Evolutionary conservation across 805 yeast genomes (phyloP), one percentile per base, ranked within the genome.

Genomic region (Candida alai): DNA sequence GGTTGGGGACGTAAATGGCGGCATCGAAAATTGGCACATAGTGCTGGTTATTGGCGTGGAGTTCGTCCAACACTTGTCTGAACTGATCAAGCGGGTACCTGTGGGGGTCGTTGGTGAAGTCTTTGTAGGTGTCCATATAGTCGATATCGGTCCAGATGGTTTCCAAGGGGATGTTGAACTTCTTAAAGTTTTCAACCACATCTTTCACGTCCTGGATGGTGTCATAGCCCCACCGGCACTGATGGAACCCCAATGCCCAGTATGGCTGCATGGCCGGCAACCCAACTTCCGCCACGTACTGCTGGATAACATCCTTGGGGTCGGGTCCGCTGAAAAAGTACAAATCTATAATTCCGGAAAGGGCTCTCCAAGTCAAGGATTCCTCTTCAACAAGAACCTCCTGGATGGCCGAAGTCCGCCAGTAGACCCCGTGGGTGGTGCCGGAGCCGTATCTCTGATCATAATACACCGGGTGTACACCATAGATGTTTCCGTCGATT

Each of bases 381-480:
- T 45, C 44, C 13, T 54, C 53, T 8, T 42, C 58, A 29, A 56
- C 37, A 9, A 54, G 19, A 5, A 56, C 51, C 35, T 56, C 62
- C 19, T 56, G 61, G 10, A 48, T 46, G 13, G 55, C 56, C 3
- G 52, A 42, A 17, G 57, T 51, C 40, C 60, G 44, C 48, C 58
- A 52, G 35, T 49, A 56, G 5, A 56, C 60, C 11, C 58, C 61
- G 30, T 56, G 62, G 7, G 60, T 38, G 12, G 49, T 37, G 23
- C 44, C 40, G 11, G 49, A 31, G 19, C 30, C 42, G 34, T 45
- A 45, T 18, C 62, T 34, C 36, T 55, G 53, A 32, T 58, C 63
- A 19, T 52, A 37, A 39, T 58, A 57, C 24, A 56, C 42, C 17
- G 63, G 62, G 28, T 58, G 63, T 6, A 48, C 49, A 20, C 63